phyloP scores from a whole-genome alignment of 768 basidiomycete genomes.

The Sporobolomyces pararoseus region DNA sequence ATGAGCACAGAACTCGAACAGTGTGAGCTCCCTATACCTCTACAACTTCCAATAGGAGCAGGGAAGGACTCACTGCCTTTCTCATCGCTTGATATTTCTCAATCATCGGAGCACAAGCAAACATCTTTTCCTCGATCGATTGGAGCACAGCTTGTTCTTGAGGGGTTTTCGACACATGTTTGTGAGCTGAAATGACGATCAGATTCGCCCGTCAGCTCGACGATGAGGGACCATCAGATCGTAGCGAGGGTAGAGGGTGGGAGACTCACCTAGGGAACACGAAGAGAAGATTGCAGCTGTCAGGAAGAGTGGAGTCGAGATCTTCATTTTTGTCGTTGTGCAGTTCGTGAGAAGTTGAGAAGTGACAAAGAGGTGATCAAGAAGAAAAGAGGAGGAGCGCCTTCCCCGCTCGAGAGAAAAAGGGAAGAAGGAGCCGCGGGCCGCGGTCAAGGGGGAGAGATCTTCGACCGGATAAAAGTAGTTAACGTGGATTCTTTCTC shows the following conservation, averaged over 20 bases:
- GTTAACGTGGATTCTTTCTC: too few relatives aligned
- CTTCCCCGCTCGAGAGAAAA: background rate
- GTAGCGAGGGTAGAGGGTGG: background rate
- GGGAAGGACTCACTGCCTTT: slow-evolving; percentile 29
- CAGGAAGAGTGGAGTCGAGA: background rate
- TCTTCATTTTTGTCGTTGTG: slow-evolving; percentile 1
- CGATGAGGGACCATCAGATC: background rate
- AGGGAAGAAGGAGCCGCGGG: background rate
- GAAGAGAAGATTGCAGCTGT: slow-evolving; percentile 5
- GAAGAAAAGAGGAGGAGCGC: background rate
- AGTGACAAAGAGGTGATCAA: background rate
- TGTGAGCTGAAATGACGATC: slow-evolving; percentile 9
- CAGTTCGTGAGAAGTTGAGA: background rate
- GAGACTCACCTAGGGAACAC: background rate
- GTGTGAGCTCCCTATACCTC: too few relatives aligned
- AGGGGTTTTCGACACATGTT: slow-evolving; percentile 33
- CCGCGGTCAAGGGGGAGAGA: too few relatives aligned
- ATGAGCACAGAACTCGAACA: background rate
- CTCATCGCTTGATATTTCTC: slow-evolving; percentile 41
- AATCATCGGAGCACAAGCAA: slow-evolving; percentile 46
- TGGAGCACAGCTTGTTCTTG: slow-evolving; percentile 42
- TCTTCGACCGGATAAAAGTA: too few relatives aligned
- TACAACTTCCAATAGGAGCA: too few relatives aligned
- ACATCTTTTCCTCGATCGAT: slow-evolving; percentile 43
- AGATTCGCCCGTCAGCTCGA: too few relatives aligned